Evolutionary conservation across 225 moss, liverwort and hornwort species (phyloP).

Genomic region (Pleurozium schreberi): DNA sequence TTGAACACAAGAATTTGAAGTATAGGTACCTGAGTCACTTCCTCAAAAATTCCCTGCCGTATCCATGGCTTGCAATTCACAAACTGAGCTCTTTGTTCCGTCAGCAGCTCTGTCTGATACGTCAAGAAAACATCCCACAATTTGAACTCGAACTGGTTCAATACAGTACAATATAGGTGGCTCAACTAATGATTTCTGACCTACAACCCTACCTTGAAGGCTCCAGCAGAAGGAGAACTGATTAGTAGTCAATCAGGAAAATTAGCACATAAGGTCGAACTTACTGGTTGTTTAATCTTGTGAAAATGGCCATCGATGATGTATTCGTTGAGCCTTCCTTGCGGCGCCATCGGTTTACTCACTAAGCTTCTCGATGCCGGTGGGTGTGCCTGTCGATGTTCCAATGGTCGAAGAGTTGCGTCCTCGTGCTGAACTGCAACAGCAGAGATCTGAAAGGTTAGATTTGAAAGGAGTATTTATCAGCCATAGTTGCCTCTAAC

Average conservation of each 20-base stretch:
- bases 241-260: background rate
- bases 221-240: background rate
- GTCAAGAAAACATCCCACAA: background rate
- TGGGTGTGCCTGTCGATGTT: background rate
- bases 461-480: background rate
- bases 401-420: background rate
- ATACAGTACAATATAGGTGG: background rate
- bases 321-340: conserved; percentile 20
- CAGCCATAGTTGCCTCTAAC: background rate
- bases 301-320: conserved; percentile 27
- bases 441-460: background rate
- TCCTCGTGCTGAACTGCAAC: background rate
- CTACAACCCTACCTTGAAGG: background rate
- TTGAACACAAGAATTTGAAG: background rate
- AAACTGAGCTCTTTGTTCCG: conserved; percentile 8
- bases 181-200: background rate
- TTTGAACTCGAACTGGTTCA: background rate
- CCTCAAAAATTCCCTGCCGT: conserved; percentile 11
- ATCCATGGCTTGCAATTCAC: conserved; percentile 1
- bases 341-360: conserved; percentile 16
- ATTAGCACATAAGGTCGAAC: background rate
- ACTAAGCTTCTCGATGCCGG: background rate
- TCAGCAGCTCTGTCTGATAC: conserved; percentile 4
- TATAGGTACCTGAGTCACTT: conserved; percentile 4
- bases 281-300: background rate